Percentiles rank a stretch among this genome's conserved stretches.
These are phyloP conservation scores for Artemisia argyi DNA, from an alignment of 129 eudicot genomes.

Conservation along the genomic window DNA sequence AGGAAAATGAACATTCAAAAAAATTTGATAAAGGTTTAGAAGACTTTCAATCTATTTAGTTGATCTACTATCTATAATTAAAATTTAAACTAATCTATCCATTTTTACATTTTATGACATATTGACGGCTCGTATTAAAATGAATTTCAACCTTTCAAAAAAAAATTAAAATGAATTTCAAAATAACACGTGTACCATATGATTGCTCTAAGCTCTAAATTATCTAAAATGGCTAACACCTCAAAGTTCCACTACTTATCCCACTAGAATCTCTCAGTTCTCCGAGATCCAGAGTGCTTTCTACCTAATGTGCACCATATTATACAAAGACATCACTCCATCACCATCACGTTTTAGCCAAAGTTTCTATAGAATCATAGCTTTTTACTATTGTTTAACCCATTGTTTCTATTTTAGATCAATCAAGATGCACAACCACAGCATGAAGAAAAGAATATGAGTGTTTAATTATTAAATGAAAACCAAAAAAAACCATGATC, in stretches of 20 bases:
- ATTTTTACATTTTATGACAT: too few relatives aligned
- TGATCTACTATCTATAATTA: too few relatives aligned
- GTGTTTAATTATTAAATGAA: neutral
- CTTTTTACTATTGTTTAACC: neutral
- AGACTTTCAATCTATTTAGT: too few relatives aligned
- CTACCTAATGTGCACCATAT: constrained; percentile 33
- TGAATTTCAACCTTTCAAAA: too few relatives aligned
- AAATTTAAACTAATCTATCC: too few relatives aligned
- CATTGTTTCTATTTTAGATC: neutral
- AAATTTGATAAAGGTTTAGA: too few relatives aligned
- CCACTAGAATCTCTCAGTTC: constrained; percentile 27
- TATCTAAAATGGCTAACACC: constrained; percentile 36
- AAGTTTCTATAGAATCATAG: neutral
- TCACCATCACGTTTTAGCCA: neutral
- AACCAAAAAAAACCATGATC: constrained; percentile 2
- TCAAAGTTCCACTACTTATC: constrained; percentile 50
- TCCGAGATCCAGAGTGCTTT: constrained; percentile 28
- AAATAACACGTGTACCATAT: too few relatives aligned
- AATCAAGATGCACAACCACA: neutral
- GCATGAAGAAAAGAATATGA: neutral
- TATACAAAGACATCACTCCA: neutral
- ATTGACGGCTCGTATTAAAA: too few relatives aligned
- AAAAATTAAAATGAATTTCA: too few relatives aligned
- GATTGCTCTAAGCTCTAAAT: neutral
- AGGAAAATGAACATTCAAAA: too few relatives aligned